Percentiles rank a stretch among this genome's conserved stretches.
phyloP scores from a whole-genome alignment of 768 basidiomycete species.

The Boletus rex-veris region DNA sequence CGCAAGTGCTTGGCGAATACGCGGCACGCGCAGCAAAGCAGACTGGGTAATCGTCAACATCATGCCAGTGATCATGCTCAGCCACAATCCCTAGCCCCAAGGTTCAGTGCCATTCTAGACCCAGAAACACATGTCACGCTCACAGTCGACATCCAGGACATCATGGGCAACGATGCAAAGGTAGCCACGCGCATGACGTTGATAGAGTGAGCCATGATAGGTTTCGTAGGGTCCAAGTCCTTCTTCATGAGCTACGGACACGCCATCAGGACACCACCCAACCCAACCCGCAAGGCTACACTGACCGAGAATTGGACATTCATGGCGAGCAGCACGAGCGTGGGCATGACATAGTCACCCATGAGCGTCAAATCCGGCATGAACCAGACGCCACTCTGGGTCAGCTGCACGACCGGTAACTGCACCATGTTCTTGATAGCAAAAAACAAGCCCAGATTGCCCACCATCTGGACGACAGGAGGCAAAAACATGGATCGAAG shows the following conservation, averaged over 20 bases:
- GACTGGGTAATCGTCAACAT: conserved; percentile 46
- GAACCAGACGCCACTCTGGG: conserved; percentile 69
- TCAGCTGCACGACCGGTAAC: conserved; percentile 70
- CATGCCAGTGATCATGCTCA: conserved; percentile 57
- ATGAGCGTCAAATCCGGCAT: conserved; percentile 80
- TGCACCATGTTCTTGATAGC: conserved; percentile 69
- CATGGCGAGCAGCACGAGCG: conserved; percentile 52
- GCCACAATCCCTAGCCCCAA: conserved; percentile 46
- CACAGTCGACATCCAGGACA: conserved; percentile 64
- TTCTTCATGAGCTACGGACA: conserved; percentile 41
- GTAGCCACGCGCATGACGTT: conserved; percentile 63
- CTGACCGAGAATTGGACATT: conserved; percentile 70
- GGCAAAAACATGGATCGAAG: conserved; percentile 51
- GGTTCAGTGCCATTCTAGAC: neutral
- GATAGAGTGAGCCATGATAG: conserved; percentile 62
- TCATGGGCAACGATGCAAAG: conserved; percentile 47
- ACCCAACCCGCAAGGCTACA: neutral
- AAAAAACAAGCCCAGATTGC: conserved; percentile 82
- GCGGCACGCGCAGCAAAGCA: conserved; percentile 38
- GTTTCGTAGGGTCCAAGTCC: conserved; percentile 51
- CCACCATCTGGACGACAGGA: conserved; percentile 67
- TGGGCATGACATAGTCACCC: conserved; percentile 72
- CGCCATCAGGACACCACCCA: neutral
- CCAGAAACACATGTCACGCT: conserved; percentile 24
- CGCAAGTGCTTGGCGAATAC: conserved; percentile 38